A percentile compares a stretch with the other conserved stretches of the same genome.
Conservation (phyloP, 163 green algal genomes). For the Scenedesmus sp. region DNA sequence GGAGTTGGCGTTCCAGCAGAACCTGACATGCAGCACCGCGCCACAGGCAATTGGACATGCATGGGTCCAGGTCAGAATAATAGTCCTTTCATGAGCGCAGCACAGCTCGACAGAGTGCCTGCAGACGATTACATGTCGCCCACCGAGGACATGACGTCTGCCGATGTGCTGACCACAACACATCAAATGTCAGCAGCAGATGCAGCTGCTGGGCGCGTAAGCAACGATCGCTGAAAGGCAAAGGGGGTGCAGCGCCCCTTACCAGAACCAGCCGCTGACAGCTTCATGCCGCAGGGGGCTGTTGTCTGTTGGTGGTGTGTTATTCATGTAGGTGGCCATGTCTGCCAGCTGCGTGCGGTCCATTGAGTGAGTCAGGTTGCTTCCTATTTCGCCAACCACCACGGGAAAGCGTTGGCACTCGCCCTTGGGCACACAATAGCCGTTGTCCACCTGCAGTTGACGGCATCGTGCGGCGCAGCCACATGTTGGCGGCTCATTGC, state of each 20-base stretch:
- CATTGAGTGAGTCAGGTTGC: neutral
- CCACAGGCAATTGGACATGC: neutral
- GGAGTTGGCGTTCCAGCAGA: constrained; percentile 49
- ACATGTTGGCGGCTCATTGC: neutral
- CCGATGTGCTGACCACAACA: no score
- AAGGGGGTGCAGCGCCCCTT: neutral
- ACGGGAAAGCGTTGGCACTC: constrained; percentile 51
- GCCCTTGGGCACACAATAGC: constrained; percentile 4
- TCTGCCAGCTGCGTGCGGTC: constrained; percentile 44
- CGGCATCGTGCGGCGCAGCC: neutral
- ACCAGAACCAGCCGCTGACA: constrained; percentile 42
- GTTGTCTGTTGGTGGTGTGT: neutral
- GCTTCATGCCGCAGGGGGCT: neutral
- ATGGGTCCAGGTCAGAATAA: neutral
- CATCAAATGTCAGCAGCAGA: no score
- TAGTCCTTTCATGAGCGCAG: no score
- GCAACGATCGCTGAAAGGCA: no score
- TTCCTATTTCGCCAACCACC: constrained; percentile 49
- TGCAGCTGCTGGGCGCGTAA: no score
- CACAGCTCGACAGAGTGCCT: neutral
- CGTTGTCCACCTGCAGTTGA: constrained; percentile 12
- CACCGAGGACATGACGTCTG: neutral
- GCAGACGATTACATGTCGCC: no score
- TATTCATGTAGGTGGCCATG: constrained; percentile 27
- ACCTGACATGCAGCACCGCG: neutral